Base-by-base conservation (phyloP, 2,329 filamentous ascomycete species). In the Talaromyces sp. region DNA sequence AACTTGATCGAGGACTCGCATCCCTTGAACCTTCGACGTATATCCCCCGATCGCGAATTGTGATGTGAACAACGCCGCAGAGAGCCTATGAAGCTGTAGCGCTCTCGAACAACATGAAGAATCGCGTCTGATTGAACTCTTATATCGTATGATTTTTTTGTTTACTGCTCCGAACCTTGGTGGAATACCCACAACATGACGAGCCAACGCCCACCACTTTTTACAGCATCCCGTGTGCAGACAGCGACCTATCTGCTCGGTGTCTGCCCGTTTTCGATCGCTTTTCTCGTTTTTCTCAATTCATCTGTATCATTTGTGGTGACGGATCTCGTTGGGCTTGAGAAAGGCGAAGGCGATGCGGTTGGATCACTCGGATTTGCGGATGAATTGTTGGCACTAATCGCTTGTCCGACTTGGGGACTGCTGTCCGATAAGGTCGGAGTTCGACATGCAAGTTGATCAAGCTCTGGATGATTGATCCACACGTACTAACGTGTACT, bases 221-320 rank as follows among this genome's bases (percentile, higher is more conserved):
- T 88, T 70, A 86, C 84, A 28, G 85, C 84, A n/a, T 82, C 80
- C 21, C 78, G 78, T 66, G 72, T 80, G 1, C 86, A 88, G 71
- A 80, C 83, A 33, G 76, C 81, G 35, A 84, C 85, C 21, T 88
- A 88, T 69, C 77, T 88, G 28, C 77, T 86, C 52, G 84, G 82
- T 50, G 83, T 88, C 66, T 86, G 85, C 56, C 82, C 86, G 39
- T 88, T 87, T 76, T 85, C 83, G 67, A 88, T 88, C 67, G 82
- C 84, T 18, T 88, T 88, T 73, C 79, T 88, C 48, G 86, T 88
- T 57, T 88, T 88, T 73, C 79, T 88, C 66, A 88, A 88, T 72
- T 83, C 83, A 64, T 84, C 83, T 58, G 79, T 88, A 65, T 86
- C 84, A 23, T 88, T 88, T 69, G 84, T 88, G 35, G 82, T 88